These are phyloP conservation scores for Macroventuria anomochaeta DNA, from an alignment of 2,329 filamentous ascomycete species.

Conservation along the genomic window DNA sequence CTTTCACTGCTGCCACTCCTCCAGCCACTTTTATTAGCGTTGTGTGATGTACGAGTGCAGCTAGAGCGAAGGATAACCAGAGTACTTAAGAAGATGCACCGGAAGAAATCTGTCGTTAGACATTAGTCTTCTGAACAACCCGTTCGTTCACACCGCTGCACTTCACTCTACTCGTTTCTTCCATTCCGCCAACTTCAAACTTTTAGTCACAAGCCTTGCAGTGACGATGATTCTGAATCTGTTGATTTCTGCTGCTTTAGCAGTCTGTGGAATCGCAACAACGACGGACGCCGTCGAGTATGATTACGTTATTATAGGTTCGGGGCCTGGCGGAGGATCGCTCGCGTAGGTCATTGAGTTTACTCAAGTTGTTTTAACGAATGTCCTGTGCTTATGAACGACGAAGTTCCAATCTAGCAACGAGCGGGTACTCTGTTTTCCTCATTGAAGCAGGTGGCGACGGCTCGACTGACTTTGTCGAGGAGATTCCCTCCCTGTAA, in stretches of 20 bases:
- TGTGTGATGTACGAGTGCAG: too few species aligned
- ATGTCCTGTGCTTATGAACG: background rate
- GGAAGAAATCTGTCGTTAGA: too few species aligned
- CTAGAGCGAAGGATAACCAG: too few species aligned
- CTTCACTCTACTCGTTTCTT: too few species aligned
- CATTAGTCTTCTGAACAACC: too few species aligned
- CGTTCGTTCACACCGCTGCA: too few species aligned
- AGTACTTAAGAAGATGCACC: too few species aligned
- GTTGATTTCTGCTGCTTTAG: background rate
- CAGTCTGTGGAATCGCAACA: background rate
- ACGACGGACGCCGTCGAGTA: background rate
- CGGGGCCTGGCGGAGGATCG: conserved; percentile 20
- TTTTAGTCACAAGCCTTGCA: too few species aligned
- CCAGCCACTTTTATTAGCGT: too few species aligned
- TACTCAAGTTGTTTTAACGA: background rate
- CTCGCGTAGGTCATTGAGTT: conserved; percentile 10
- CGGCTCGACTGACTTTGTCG: background rate
- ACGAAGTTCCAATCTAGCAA: conserved; percentile 15
- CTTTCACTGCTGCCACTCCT: background rate
- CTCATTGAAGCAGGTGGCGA: conserved; percentile 24
- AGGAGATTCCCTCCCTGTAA: conserved; percentile 13
- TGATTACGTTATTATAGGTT: conserved; percentile 23
- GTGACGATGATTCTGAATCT: background rate
- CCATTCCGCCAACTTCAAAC: too few species aligned
- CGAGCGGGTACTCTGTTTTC: conserved; percentile 16